Evolutionary conservation across 495 filamentous ascomycete genomes (phyloP), one percentile per base, ranked within the genome.

Genomic region (Talaromyces trachyspermus): DNA sequence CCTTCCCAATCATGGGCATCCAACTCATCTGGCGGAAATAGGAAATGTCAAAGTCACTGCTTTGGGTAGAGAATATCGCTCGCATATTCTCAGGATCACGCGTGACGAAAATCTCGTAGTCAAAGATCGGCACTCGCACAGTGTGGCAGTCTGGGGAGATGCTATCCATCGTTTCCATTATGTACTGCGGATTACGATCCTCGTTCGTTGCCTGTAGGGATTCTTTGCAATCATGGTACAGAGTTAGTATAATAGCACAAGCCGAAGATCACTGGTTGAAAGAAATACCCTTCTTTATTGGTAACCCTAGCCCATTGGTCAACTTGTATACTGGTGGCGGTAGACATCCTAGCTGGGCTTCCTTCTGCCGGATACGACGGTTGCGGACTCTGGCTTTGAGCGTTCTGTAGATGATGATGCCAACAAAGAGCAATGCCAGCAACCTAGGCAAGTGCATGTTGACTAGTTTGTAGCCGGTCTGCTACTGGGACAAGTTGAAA

Each of bases 61-160:
- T 79, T 32, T 72, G 86, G 0, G 83, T 83, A 0, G 91, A 87
- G 5, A 97, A 74, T 8, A 95, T 64, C 3, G 89, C 86, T 59
- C 94, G 88, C 63, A 78, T 76, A 35, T 80, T 80, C 46, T 77
- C 76, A 2, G 76, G 72, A 32, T 89, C 84, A n/a, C 68, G 72
- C 0, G 86, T 89, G 25, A 70, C 59, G 29, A 83, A 54, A 17
- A 46, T 46, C 30, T 46, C 44, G 9, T 46, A 46, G 44, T 46
- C 44, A 19, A 46, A 46, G 18, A 46, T 46, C n/a, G 44, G 44
- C 18, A 46, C 44, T 14, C 44, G 44, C 5, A 46, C 44, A 4
- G 44, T 46, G n/a, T 46, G 44, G 6, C 44, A 46, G 30, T 46
- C 32, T 17, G 44, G 44, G 1, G 44, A 46, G 14, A 46, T 46